phyloP scores from a whole-genome alignment of 495 filamentous ascomycete genomes.

The Penicillium riverlandense region DNA sequence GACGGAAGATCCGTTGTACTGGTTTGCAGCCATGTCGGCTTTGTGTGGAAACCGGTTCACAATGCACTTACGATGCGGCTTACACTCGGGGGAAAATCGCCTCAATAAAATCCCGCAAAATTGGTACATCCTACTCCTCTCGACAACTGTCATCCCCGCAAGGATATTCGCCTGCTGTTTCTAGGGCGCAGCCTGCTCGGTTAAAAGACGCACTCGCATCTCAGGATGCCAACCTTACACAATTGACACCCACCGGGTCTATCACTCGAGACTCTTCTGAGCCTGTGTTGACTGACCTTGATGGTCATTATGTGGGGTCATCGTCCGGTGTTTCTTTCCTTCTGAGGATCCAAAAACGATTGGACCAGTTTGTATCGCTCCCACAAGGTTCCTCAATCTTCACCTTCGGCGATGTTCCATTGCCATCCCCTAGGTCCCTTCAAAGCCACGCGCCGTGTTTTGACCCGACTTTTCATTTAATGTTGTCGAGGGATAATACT shows the following conservation, averaged over 20 bases:
- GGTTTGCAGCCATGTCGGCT: slow-evolving; percentile 17
- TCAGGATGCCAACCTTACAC: no score
- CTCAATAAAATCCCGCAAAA: neutral
- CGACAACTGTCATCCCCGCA: no score
- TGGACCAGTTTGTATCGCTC: slow-evolving; percentile 4
- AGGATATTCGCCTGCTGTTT: no score
- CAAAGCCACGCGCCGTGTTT: neutral
- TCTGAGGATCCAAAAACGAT: slow-evolving; percentile 12
- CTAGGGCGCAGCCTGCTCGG: no score
- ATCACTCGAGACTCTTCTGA: slow-evolving; percentile 11
- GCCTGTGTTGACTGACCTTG: slow-evolving; percentile 11
- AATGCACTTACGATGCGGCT: slow-evolving; percentile 12
- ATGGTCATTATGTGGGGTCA: slow-evolving; percentile 22
- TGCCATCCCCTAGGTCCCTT: neutral
- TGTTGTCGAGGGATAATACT: slow-evolving; percentile 8
- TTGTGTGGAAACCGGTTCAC: slow-evolving; percentile 7
- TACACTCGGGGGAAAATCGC: slow-evolving; percentile 10
- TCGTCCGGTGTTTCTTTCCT: slow-evolving; percentile 23
- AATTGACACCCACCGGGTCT: neutral
- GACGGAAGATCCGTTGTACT: slow-evolving; percentile 19
- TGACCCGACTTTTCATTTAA: slow-evolving; percentile 6
- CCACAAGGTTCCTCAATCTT: slow-evolving; percentile 7
- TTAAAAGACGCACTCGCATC: no score
- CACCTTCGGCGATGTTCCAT: slow-evolving; percentile 16
- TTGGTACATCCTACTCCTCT: neutral